Conservation (phyloP, 306 rosid species). For the Castanospermum australe region DNA sequence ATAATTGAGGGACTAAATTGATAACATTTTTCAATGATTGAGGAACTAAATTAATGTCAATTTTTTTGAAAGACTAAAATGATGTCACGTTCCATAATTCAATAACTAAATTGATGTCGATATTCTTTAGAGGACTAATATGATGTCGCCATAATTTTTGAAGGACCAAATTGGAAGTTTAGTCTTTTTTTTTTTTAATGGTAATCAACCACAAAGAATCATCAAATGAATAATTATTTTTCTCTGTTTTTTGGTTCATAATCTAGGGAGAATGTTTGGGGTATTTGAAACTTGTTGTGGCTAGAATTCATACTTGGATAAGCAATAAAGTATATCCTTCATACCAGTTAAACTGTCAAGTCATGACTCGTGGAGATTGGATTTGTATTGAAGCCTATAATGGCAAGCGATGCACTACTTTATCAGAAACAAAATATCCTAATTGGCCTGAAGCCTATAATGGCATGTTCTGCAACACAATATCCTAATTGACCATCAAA, state of each 20-base stretch:
- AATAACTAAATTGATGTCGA: too few species aligned
- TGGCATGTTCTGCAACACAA: neutral
- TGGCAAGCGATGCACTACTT: neutral
- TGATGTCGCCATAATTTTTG: too few species aligned
- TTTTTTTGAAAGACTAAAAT: too few species aligned
- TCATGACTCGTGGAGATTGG: neutral
- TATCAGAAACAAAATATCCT: too few species aligned
- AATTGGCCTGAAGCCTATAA: neutral
- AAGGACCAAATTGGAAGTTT: too few species aligned
- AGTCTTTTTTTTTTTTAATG: neutral
- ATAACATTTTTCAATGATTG: too few species aligned
- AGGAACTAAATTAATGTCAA: too few species aligned
- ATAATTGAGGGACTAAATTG: too few species aligned
- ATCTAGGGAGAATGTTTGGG: neutral
- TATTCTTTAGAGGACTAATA: too few species aligned
- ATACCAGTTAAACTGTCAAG: neutral
- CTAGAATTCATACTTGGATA: neutral
- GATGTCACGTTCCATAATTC: too few species aligned
- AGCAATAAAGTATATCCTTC: neutral
- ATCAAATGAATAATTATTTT: neutral
- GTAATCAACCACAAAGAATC: neutral
- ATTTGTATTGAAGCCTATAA: neutral
- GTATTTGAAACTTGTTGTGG: conserved; percentile 1
- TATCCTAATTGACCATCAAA: neutral
- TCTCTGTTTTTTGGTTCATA: neutral